Percentiles rank a stretch among this genome's conserved stretches.
Conservation (phyloP, 768 basidiomycete species). For the Boletus subcaerulescens region DNA sequence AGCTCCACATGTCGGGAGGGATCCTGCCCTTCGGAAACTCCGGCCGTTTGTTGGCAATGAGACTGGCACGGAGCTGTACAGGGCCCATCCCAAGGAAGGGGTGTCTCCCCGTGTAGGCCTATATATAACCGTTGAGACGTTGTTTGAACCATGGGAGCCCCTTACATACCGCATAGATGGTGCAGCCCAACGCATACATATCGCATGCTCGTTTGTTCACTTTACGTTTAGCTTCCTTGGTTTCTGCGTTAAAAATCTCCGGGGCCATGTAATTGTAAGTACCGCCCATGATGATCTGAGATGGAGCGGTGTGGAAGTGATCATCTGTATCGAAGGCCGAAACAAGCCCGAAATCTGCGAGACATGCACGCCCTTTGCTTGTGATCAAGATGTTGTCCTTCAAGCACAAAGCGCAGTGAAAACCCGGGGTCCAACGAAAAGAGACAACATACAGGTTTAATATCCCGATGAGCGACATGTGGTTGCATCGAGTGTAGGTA, state of each 20-base stretch:
- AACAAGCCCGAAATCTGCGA: conserved; percentile 49
- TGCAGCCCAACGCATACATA: conserved; percentile 42
- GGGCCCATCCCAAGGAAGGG: conserved; percentile 2
- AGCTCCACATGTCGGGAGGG: conserved; percentile 27
- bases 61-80: background rate
- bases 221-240: background rate
- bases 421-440: background rate
- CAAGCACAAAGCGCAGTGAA: conserved; percentile 7
- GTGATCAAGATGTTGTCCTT: conserved; percentile 50
- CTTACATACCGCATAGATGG: conserved; percentile 37
- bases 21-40: conserved; percentile 14
- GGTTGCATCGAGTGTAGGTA: conserved; percentile 42
- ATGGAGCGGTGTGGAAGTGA: conserved; percentile 7
- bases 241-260: conserved; percentile 14
- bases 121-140: background rate
- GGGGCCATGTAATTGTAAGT: conserved; percentile 26
- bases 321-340: conserved; percentile 18
- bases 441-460: conserved; percentile 26
- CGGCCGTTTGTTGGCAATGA: conserved; percentile 5
- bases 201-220: conserved; percentile 34
- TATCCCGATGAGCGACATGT: conserved; percentile 33
- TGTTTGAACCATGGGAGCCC: background rate
- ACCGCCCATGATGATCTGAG: conserved; percentile 10
- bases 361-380: conserved; percentile 38
- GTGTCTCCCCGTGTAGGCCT: conserved; percentile 18